Base-by-base conservation (phyloP, 208 protist species). In the Wallacemonas sp. region DNA sequence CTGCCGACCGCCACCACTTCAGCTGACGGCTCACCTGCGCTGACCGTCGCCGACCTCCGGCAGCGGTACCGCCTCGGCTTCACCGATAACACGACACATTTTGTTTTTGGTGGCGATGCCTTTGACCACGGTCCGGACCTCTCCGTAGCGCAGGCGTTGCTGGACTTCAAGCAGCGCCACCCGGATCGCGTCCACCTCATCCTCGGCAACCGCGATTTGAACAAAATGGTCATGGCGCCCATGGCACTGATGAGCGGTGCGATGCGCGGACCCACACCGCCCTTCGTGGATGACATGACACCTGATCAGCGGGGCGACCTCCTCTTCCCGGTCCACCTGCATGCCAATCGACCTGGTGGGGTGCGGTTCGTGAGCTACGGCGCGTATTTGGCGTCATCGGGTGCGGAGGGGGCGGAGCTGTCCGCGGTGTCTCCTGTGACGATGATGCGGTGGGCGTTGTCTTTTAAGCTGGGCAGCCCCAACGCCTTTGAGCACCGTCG, bases 191-290 rank as follows among this genome's bases (percentile, higher is more conserved):
- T 96, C 46, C 85, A 91, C 74, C 73, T 94, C 32, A 86, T 96
- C 38, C 77, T 96, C 10, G 93, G 93, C 15, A 97, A 97, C 72
- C 83, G 93, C 1, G 93, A 97, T 55, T 44, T 95, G 48, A 97
- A 96, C 79, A 97, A 97, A 71, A 85, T 95, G 78, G 73, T 83
- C 19, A 74, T 95, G 64, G 67, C 60, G 24, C 71, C 72, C 4
- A 68, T 79, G 50, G 50, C 50, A 2, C 30, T 32, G 12, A 8
- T 57, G 50, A 57, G 50, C 22, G 50, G 50, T 26, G 50, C 50
- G 12, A 68, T 91, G 34, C 37, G 36, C 22, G 66, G 60, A 1
- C n/a, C 26, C 21, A 55, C 50, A 30, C 8, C 48, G 1, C 46
- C 62, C 13, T 50, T 66, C 27, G 65, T 65, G 19, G 27, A 65